Evolutionary conservation across 306 rosid species (phyloP).

Genomic region (Rosa lucieae): DNA sequence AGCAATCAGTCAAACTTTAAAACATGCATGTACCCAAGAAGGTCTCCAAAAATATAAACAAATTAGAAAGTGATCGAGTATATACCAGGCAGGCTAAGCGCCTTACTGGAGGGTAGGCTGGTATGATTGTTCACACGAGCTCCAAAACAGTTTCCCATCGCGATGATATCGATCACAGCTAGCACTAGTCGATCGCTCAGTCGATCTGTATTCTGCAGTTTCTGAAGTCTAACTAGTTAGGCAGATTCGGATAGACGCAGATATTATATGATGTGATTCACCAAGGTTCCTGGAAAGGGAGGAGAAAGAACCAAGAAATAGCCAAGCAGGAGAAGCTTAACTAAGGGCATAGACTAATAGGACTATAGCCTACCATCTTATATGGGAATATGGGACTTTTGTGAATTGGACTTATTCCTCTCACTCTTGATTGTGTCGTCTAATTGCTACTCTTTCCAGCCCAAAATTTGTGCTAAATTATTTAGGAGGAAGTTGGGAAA

Average conservation of each 20-base stretch:
- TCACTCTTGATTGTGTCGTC: not conserved
- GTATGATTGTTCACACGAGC: slow-evolving; percentile 20
- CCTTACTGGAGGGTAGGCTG: not conserved
- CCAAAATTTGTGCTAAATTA: slow-evolving; percentile 10
- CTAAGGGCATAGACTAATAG: not conserved
- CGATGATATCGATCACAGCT: not conserved
- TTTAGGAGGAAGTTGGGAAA: not conserved
- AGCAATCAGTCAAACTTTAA: not conserved
- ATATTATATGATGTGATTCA: not conserved
- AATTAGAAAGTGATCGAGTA: not conserved
- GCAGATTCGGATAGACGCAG: not conserved
- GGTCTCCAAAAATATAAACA: not conserved
- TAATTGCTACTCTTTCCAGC: not conserved
- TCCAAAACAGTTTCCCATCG: slow-evolving; percentile 37
- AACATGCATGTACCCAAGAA: not conserved
- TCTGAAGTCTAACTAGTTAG: not conserved
- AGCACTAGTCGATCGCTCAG: not conserved
- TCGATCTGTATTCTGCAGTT: not conserved
- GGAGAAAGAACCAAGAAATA: slow-evolving; percentile 23
- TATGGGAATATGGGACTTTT: not conserved
- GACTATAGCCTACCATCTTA: not conserved
- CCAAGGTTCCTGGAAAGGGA: slow-evolving; percentile 17
- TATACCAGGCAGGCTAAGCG: not conserved
- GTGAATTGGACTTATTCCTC: not conserved
- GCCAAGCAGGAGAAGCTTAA: not conserved